A percentile compares a stretch with the other conserved stretches of the same genome.
phyloP scores from a whole-genome alignment of 805 yeast species.

The Candida ficus region DNA sequence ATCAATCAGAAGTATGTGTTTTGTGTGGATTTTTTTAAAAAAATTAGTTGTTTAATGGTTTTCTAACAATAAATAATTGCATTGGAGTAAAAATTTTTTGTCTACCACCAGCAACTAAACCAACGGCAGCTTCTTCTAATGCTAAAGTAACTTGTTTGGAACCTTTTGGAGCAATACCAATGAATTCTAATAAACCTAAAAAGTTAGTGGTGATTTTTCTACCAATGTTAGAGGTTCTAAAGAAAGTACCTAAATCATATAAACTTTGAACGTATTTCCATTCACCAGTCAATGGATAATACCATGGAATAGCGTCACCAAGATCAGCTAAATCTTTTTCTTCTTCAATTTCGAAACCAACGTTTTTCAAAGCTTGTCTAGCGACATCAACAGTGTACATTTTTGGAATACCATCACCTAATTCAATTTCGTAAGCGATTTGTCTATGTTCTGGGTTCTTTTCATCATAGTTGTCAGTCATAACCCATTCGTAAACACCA shows the following conservation, averaged over 20 bases:
- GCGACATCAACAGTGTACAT: conserved; percentile 89
- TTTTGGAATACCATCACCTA: conserved; percentile 98
- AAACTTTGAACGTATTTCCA: conserved; percentile 80
- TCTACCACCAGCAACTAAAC: conserved; percentile 89
- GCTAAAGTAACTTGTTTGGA: conserved; percentile 86
- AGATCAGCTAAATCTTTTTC: conserved; percentile 79
- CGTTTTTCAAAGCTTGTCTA: conserved; percentile 73
- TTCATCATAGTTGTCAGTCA: conserved; percentile 93
- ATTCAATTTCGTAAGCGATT: conserved; percentile 94
- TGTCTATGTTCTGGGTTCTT: conserved; percentile 83
- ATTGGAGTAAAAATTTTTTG: conserved; percentile 92
- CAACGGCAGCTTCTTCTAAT: conserved; percentile 94
- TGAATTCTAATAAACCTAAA: conserved; percentile 75
- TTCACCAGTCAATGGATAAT: conserved; percentile 93
- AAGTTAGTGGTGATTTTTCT: conserved; percentile 78
- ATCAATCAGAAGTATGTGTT: not conserved
- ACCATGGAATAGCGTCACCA: conserved; percentile 91
- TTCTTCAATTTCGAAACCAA: conserved; percentile 79
- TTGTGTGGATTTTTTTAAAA: not conserved
- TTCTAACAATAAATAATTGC: conserved; percentile 88
- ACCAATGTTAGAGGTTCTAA: conserved; percentile 85
- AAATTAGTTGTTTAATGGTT: conserved; percentile 49
- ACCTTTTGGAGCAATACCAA: conserved; percentile 92
- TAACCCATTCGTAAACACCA: conserved; percentile 99
- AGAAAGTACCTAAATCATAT: conserved; percentile 73